phyloP scores from a whole-genome alignment of 2,329 filamentous ascomycete genomes.

The Epichloe amarillans region DNA sequence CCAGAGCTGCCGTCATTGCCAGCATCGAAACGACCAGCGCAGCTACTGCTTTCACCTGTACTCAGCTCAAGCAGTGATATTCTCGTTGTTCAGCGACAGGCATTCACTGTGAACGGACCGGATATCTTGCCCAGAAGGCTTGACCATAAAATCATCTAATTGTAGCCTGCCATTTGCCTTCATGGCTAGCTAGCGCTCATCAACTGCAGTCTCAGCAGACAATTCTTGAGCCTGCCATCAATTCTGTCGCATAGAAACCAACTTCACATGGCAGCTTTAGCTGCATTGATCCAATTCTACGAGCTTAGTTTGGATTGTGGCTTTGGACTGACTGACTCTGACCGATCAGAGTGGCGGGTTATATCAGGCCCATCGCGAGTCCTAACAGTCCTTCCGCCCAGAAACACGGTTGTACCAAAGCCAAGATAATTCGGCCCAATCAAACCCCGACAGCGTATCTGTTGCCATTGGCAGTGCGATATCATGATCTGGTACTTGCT shows the following conservation, averaged over 20 bases:
- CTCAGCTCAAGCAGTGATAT: neutral
- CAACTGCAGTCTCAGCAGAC: neutral
- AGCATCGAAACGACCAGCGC: neutral
- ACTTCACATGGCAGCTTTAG: neutral
- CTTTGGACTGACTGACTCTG: no score
- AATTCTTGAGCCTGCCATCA: neutral
- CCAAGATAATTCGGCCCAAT: neutral
- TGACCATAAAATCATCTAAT: neutral
- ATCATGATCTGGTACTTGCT: constrained; percentile 6
- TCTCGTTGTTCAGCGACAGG: neutral
- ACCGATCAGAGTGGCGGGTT: no score
- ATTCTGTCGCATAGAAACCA: no score
- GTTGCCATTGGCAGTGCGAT: neutral
- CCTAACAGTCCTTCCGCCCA: no score
- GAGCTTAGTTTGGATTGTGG: no score
- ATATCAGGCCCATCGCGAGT: no score
- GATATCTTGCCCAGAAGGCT: neutral
- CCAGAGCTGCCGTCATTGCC: neutral
- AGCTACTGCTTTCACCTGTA: neutral
- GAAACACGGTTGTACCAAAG: neutral
- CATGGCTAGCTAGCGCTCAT: neutral
- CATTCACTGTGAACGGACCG: neutral
- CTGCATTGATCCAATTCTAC: neutral
- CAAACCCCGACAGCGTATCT: neutral
- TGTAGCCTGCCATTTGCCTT: neutral